A percentile compares a stretch with the other conserved stretches of the same genome.
phyloP scores from a whole-genome alignment of 192 early-diverging fungal genomes.

The Coemansia sp. region DNA sequence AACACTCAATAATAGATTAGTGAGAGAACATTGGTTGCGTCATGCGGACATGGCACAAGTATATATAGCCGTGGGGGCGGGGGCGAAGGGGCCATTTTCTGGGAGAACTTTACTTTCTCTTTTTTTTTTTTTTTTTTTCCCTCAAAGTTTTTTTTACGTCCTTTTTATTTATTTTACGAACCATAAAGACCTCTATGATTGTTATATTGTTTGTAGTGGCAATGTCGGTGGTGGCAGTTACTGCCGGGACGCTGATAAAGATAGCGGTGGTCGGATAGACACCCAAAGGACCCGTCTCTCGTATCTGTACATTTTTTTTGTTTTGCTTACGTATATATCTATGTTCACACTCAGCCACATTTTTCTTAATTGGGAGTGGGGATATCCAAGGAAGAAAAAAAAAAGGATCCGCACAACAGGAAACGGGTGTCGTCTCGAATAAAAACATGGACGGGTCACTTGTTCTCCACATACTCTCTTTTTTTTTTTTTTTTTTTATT shows the following conservation, averaged over 20 bases:
- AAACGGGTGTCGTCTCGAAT: background rate
- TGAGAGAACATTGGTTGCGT: background rate
- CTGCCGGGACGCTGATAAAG: constrained; percentile 43
- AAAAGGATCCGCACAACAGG: background rate
- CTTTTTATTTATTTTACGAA: background rate
- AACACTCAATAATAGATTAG: background rate
- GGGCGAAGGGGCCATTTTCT: background rate
- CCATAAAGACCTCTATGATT: constrained; percentile 25
- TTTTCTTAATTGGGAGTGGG: background rate
- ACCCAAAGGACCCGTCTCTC: no score
- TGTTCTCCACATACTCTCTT: background rate
- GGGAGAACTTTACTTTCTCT: background rate
- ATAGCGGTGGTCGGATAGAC: constrained; percentile 27
- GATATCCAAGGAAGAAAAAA: background rate
- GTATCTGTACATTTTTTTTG: background rate
- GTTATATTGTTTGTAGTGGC: constrained; percentile 43
- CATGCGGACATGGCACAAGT: background rate
- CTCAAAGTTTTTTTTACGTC: background rate
- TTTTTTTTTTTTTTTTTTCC: background rate
- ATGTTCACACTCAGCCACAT: no score
- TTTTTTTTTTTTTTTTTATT: background rate
- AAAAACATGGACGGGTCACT: background rate
- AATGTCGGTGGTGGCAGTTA: constrained; percentile 40
- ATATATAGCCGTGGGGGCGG: background rate
- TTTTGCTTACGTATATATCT: background rate